Conservation (phyloP, 306 rosid genomes). For the Hylodesmum podocarpum region DNA sequence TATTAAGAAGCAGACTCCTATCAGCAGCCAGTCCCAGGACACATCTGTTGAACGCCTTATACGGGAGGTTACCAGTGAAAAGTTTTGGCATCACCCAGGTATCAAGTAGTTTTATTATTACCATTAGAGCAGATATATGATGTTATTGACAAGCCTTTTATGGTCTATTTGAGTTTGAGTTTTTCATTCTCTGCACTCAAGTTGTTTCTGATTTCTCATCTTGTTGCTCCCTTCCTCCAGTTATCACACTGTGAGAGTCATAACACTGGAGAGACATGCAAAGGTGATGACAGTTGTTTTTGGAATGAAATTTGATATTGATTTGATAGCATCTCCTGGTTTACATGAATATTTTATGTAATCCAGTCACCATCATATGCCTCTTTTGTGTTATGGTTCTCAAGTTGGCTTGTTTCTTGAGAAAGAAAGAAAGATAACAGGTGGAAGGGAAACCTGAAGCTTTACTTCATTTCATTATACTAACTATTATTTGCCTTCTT, state of each 20-base stretch:
- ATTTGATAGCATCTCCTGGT: slow-evolving; percentile 46
- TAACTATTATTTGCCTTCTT: slow-evolving; percentile 18
- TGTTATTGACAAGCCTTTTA: slow-evolving; percentile 12
- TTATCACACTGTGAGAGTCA: slow-evolving; percentile 69
- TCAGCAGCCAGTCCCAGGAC: slow-evolving; percentile 65
- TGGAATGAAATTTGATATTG: slow-evolving; percentile 60
- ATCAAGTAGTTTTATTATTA: slow-evolving; percentile 26
- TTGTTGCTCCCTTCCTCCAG: slow-evolving; percentile 67
- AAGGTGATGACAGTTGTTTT: slow-evolving; percentile 71
- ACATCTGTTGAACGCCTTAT: slow-evolving; percentile 95
- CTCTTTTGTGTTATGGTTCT: slow-evolving; percentile 63
- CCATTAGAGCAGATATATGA: background rate
- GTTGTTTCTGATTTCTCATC: slow-evolving; percentile 49
- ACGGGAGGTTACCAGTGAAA: slow-evolving; percentile 95
- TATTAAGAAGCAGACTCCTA: slow-evolving; percentile 72
- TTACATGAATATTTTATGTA: slow-evolving; percentile 60
- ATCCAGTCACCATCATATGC: slow-evolving; percentile 53
- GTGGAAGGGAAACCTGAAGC: slow-evolving; percentile 38
- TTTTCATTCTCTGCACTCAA: slow-evolving; percentile 21
- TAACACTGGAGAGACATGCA: slow-evolving; percentile 64
- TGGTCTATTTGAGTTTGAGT: slow-evolving; percentile 19
- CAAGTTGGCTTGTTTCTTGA: slow-evolving; percentile 46
- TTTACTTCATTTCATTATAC: slow-evolving; percentile 29
- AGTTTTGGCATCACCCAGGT: slow-evolving; percentile 99
- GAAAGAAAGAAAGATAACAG: slow-evolving; percentile 39